Percentiles rank a stretch among this genome's conserved stretches.
These are phyloP conservation scores for Emmonsiellopsis sp. DNA, from an alignment of 2,329 filamentous ascomycete genomes.

Conservation along the genomic window DNA sequence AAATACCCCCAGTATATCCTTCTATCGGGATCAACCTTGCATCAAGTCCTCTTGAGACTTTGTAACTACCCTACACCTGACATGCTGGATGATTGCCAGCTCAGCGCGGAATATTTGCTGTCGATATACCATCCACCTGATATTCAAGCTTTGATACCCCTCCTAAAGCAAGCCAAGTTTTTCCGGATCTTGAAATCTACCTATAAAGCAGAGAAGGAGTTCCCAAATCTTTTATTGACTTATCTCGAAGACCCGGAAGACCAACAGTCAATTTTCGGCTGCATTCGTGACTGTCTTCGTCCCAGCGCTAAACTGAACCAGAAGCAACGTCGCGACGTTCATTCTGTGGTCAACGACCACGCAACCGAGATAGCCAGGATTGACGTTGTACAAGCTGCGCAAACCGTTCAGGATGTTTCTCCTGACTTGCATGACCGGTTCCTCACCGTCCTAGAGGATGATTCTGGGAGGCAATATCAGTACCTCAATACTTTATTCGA, in stretches of 20 bases:
- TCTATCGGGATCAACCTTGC: constrained; percentile 75
- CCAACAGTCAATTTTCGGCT: constrained; percentile 65
- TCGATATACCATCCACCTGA: constrained; percentile 90
- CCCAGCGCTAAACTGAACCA: constrained; percentile 53
- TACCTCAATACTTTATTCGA: constrained; percentile 74
- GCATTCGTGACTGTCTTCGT: constrained; percentile 65
- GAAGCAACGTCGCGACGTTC: constrained; percentile 65
- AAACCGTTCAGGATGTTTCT: constrained; percentile 53
- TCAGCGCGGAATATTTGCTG: constrained; percentile 92
- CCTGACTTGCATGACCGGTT: constrained; percentile 59
- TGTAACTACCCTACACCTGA: constrained; percentile 76
- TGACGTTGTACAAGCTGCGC: constrained; percentile 56
- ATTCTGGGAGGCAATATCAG: constrained; percentile 59
- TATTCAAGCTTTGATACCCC: constrained; percentile 62
- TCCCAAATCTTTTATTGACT: constrained; percentile 64
- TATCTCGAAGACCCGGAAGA: constrained; percentile 82
- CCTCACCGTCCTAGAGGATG: constrained; percentile 52
- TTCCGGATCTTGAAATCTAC: constrained; percentile 86
- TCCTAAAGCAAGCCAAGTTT: constrained; percentile 73
- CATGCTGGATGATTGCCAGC: constrained; percentile 83
- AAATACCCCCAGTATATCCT: constrained; percentile 96
- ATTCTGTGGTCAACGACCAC: constrained; percentile 56
- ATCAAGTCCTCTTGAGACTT: constrained; percentile 69
- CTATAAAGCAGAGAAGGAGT: constrained; percentile 72
- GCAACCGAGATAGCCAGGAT: constrained; percentile 59